Evolutionary conservation across 2,329 filamentous ascomycete genomes (phyloP).

Genomic region (Penicillium psychrosexuale): DNA sequence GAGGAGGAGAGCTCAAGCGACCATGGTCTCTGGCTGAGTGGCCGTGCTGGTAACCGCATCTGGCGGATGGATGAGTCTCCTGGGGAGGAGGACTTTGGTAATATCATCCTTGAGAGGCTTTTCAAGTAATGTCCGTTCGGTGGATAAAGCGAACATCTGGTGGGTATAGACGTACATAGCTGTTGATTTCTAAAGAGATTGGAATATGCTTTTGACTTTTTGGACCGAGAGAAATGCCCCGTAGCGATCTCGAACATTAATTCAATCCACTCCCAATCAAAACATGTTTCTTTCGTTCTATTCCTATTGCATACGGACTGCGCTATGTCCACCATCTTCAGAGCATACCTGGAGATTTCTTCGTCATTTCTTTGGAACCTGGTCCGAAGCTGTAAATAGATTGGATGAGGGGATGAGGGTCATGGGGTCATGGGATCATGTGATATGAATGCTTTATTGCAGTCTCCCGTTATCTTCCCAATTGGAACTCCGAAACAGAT

Average conservation of each 20-base stretch:
- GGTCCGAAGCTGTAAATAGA: neutral
- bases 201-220: neutral
- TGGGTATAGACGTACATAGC: neutral
- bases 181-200: neutral
- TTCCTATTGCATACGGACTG: no score
- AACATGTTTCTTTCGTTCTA: no score
- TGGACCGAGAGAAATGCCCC: neutral
- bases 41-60: constrained; percentile 72
- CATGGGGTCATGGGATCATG: neutral
- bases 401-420: neutral
- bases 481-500: no score
- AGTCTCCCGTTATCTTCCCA: neutral
- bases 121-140: constrained; percentile 44
- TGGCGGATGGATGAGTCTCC: constrained; percentile 68
- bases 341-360: no score
- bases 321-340: no score
- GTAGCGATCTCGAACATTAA: neutral
- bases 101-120: constrained; percentile 62
- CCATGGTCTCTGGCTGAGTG: constrained; percentile 70
- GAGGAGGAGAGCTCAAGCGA: constrained; percentile 66
- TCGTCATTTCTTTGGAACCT: no score
- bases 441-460: neutral
- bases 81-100: constrained; percentile 64
- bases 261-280: no score
- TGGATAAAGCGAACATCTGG: neutral